These are phyloP conservation scores for Tetrastigma voinierianum DNA, from an alignment of 164 flowering plant species.

Conservation along the genomic window DNA sequence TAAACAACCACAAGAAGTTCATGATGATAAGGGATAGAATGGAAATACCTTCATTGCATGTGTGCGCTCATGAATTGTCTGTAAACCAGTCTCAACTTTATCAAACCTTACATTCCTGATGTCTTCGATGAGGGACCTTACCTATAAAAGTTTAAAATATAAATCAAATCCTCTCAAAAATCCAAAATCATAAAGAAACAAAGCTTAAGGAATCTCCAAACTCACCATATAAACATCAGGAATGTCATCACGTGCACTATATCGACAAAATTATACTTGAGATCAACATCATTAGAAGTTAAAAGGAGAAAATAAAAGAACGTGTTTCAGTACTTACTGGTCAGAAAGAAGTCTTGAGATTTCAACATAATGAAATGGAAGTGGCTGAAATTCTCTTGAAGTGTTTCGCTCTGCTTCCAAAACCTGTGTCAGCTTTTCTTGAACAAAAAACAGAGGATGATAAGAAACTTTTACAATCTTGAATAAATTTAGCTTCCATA, in stretches of 20 bases:
- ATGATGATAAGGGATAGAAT: neutral
- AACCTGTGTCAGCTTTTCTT: slow-evolving; percentile 69
- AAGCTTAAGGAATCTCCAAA: slow-evolving; percentile 2
- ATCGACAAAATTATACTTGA: slow-evolving; percentile 13
- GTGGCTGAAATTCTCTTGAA: slow-evolving; percentile 63
- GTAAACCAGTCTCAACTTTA: slow-evolving; percentile 76
- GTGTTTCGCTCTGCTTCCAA: slow-evolving; percentile 88
- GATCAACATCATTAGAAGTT: neutral
- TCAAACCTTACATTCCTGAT: slow-evolving; percentile 88
- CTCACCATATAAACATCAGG: slow-evolving; percentile 88
- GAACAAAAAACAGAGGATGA: slow-evolving; percentile 18
- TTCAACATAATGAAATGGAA: slow-evolving; percentile 93
- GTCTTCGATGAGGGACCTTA: slow-evolving; percentile 81
- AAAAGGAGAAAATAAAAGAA: neutral
- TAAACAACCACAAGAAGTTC: neutral
- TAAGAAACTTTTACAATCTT: neutral
- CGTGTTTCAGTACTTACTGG: slow-evolving; percentile 47
- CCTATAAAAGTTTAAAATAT: too few species aligned
- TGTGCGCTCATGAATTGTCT: slow-evolving; percentile 68
- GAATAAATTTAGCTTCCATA: neutral
- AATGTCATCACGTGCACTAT: slow-evolving; percentile 86
- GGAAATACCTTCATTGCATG: slow-evolving; percentile 74
- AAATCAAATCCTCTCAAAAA: neutral
- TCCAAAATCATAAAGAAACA: neutral
- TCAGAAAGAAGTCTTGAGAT: slow-evolving; percentile 85